Percentiles rank a stretch among this genome's conserved stretches.
Conservation (phyloP, 106 monocot species). For the Dioscorea alata region DNA sequence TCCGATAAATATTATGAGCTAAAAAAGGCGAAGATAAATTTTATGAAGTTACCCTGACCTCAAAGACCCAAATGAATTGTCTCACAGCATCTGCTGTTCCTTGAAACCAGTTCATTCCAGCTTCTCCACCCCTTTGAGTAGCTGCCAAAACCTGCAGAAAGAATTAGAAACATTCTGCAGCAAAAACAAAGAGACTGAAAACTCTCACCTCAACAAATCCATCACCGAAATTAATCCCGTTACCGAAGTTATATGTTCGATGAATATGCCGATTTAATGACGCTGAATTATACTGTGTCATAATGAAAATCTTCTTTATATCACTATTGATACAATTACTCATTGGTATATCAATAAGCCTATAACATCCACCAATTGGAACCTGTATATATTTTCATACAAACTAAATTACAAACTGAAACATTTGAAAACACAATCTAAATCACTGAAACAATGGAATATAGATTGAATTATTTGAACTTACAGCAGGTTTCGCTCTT, state of each 20-base stretch:
- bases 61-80: conserved; percentile 88
- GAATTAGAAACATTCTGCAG: background rate
- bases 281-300: conserved; percentile 81
- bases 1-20: too few relatives aligned
- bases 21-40: too few relatives aligned
- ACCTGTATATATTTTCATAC: conserved; percentile 28
- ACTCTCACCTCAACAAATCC: conserved; percentile 65
- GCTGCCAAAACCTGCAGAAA: conserved; percentile 55
- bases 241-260: conserved; percentile 63
- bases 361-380: conserved; percentile 75
- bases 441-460: background rate
- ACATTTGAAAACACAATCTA: background rate
- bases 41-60: conserved; percentile 27
- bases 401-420: background rate
- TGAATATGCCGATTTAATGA: conserved; percentile 74
- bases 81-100: conserved; percentile 94
- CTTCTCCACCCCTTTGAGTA: conserved; percentile 73
- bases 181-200: background rate
- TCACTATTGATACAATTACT: conserved; percentile 90
- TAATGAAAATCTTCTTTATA: conserved; percentile 67
- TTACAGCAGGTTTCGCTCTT: conserved; percentile 81
- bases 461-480: background rate
- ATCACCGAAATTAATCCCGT: conserved; percentile 62
- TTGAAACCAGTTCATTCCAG: conserved; percentile 78
- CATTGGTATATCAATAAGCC: conserved; percentile 83